phyloP scores from a whole-genome alignment of 2,329 filamentous ascomycete genomes.

The Colletotrichum sp. region DNA sequence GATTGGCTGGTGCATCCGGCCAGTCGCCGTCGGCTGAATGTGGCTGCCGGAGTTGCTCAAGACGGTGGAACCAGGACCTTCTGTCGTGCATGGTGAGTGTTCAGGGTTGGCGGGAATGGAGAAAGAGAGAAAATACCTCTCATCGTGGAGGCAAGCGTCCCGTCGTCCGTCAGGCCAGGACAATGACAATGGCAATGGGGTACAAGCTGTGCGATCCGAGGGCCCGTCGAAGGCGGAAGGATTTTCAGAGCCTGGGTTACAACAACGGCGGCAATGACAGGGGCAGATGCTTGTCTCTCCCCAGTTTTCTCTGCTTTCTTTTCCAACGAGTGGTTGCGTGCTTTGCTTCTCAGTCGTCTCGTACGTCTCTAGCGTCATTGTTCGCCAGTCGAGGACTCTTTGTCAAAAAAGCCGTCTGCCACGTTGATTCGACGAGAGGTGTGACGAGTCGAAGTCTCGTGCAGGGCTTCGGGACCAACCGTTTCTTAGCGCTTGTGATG shows the following conservation, averaged over 20 bases:
- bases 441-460: constrained; percentile 50
- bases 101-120: neutral
- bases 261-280: neutral
- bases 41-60: constrained; percentile 11
- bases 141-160: neutral
- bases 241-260: neutral
- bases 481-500: constrained; percentile 39
- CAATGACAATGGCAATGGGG: neutral
- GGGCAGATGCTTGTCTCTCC: neutral
- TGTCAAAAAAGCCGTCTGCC: neutral
- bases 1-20: constrained; percentile 7
- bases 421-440: constrained; percentile 40
- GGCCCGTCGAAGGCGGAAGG: neutral
- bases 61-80: neutral
- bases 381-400: constrained; percentile 3
- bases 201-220: constrained; percentile 4
- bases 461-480: constrained; percentile 53
- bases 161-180: neutral
- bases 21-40: constrained; percentile 2
- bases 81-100: constrained; percentile 9
- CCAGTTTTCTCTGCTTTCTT: neutral
- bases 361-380: constrained; percentile 19
- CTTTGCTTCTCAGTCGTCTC: neutral
- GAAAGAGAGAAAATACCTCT: constrained; percentile 2
- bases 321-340: neutral